Evolutionary conservation across 2,329 filamentous ascomycete genomes (phyloP), one percentile per base, ranked within the genome.

Genomic region (Fusarium subtropicale): DNA sequence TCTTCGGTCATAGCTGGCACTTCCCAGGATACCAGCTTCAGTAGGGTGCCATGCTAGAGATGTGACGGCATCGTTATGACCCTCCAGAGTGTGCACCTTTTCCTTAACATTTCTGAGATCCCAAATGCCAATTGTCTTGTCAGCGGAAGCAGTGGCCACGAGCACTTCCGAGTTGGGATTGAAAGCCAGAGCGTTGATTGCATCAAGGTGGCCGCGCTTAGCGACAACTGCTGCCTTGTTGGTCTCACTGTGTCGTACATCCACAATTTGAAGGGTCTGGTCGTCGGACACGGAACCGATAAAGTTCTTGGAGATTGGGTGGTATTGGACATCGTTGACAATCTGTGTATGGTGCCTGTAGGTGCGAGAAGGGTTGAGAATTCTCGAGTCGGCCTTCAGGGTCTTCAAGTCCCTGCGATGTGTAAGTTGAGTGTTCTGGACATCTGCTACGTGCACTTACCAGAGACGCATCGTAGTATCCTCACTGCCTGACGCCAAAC

Each of bases 251-350:
- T 88, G 87, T 74, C 96, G 91, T n/a, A 91, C 87, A 78, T 99
- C 96, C 63, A 98, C 86, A 64, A 99, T 91, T 79, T 97, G 93
- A 65, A 98, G 88, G 10, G 93, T 97, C 72, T 96, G 86, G 78
- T 99, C 96, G 78, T 99, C 96, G 6, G 96, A 98, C 5, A 97
- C 96, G 18, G 92, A 95, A 67, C 95, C 97, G 66, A 99, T 92
- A 68, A 97, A 90, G 73, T 90, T 90, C 74, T 89, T 90, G 68
- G 95, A 92, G 44, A 94, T 87, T 11, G 95, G 94, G 74, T 98
- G 95, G 77, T 97, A 93, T 81, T 98, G 94, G 33, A 99, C 94
- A 76, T 99, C 96, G 79, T 99, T 99, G 77, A 99, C 96, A 56
- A 96, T 92, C 28, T 95, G 90, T 22, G 87, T 90, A 79, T 99